Evolutionary conservation across 2,329 filamentous ascomycete species (phyloP).

Genomic region (Sphaceloma murrayae): DNA sequence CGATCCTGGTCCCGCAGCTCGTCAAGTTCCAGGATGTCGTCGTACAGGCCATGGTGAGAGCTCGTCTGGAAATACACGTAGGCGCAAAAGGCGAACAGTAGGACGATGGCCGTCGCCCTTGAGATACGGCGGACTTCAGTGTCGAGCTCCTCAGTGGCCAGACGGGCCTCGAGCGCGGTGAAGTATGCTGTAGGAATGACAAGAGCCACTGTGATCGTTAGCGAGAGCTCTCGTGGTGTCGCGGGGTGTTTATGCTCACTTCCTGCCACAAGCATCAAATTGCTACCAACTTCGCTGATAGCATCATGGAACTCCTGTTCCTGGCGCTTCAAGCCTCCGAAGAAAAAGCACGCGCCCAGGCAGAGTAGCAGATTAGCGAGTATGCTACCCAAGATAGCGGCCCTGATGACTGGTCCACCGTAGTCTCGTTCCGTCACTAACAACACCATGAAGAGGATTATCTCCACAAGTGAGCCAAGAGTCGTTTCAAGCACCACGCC

Average conservation of each 20-base stretch:
- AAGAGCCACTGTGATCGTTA: constrained; percentile 33
- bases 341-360: constrained; percentile 71
- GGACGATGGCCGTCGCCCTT: constrained; percentile 58
- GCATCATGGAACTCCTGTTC: constrained; percentile 65
- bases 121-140: constrained; percentile 55
- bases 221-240: neutral
- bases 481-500: constrained; percentile 47
- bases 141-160: constrained; percentile 36
- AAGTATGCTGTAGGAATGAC: constrained; percentile 46
- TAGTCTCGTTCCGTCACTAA: constrained; percentile 25
- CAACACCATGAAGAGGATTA: constrained; percentile 71
- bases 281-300: constrained; percentile 69
- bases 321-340: constrained; percentile 59
- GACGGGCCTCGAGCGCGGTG: constrained; percentile 29
- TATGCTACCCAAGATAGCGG: constrained; percentile 73
- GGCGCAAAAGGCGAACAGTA: constrained; percentile 56
- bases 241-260: constrained; percentile 15
- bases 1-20: constrained; percentile 58
- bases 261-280: constrained; percentile 65
- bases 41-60: constrained; percentile 69
- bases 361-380: constrained; percentile 74
- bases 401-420: constrained; percentile 54
- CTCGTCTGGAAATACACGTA: constrained; percentile 63
- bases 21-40: constrained; percentile 62
- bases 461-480: constrained; percentile 66